Evolutionary conservation across 2,329 filamentous ascomycete species (phyloP).

Genomic region (Beauveria rudraprayagi): DNA sequence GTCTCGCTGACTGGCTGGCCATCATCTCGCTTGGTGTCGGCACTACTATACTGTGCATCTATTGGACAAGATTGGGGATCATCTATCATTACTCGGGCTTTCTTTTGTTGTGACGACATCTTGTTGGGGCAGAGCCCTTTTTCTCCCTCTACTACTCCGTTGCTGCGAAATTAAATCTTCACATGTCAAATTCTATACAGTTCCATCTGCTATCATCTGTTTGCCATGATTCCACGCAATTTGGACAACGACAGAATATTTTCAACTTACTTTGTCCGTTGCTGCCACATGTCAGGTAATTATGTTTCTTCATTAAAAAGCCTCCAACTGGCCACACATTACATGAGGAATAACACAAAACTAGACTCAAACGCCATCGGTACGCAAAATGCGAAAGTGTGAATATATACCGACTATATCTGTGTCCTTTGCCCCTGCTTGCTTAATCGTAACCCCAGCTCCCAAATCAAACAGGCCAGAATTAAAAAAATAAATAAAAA

Average conservation of each 20-base stretch:
- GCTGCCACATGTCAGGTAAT: not conserved
- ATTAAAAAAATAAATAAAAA: not conserved
- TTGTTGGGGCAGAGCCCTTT: not conserved
- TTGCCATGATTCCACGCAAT: not conserved
- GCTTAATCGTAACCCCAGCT: not conserved
- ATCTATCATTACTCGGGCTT: not conserved
- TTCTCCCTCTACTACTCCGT: not conserved
- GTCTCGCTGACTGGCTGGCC: not conserved
- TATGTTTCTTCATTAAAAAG: not conserved
- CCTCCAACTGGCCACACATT: not conserved
- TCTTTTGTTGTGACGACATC: not conserved
- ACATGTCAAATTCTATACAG: conserved; percentile 1
- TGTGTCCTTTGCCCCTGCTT: not conserved
- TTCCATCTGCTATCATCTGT: not conserved
- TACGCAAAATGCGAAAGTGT: not conserved
- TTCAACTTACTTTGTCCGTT: not conserved
- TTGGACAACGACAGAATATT: not conserved
- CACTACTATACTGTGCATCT: not conserved
- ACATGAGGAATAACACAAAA: not conserved
- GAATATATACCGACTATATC: not conserved
- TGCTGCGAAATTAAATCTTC: conserved; percentile 1
- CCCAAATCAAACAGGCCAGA: not conserved
- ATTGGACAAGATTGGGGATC: conserved; percentile 2
- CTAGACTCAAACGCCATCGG: not conserved
- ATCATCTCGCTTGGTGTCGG: conserved; percentile 2